phyloP scores from a whole-genome alignment of 169 alveolate genomes.

The Plasmodium gonderi region DNA sequence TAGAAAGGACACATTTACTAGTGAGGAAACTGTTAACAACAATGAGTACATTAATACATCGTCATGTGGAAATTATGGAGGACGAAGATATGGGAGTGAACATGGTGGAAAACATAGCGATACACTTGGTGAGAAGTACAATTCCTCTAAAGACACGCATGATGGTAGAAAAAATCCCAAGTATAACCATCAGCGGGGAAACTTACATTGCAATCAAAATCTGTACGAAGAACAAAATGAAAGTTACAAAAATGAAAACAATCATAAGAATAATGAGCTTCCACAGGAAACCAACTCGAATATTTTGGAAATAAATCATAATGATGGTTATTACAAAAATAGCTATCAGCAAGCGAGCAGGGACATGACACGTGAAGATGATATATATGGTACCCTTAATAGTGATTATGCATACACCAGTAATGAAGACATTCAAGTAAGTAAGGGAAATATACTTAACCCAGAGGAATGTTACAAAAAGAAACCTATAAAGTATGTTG shows the following conservation, averaged over 20 bases:
- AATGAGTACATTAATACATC: neutral
- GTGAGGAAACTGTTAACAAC: constrained; percentile 3
- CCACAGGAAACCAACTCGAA: neutral
- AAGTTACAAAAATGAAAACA: neutral
- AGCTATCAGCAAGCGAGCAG: constrained; percentile 3
- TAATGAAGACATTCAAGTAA: constrained; percentile 18
- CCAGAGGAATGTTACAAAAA: constrained; percentile 26
- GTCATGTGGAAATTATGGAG: neutral
- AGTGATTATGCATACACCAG: constrained; percentile 19
- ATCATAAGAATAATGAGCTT: neutral
- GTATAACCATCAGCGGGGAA: neutral
- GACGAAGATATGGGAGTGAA: too few species aligned
- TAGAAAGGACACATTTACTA: constrained; percentile 33
- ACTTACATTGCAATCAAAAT: neutral
- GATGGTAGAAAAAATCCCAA: neutral
- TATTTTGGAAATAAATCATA: constrained; percentile 10
- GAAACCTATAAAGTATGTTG: constrained; percentile 18
- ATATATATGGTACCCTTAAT: neutral
- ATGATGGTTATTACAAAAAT: constrained; percentile 12
- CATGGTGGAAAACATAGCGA: neutral
- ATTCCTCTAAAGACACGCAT: neutral
- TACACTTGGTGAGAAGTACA: neutral
- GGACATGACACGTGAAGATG: constrained; percentile 1
- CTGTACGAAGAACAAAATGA: constrained; percentile 13
- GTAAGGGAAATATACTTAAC: neutral